A percentile compares a stretch with the other conserved stretches of the same genome.
These are phyloP conservation scores for Plasmodium adleri DNA, from an alignment of 169 alveolate species.

Conservation along the genomic window DNA sequence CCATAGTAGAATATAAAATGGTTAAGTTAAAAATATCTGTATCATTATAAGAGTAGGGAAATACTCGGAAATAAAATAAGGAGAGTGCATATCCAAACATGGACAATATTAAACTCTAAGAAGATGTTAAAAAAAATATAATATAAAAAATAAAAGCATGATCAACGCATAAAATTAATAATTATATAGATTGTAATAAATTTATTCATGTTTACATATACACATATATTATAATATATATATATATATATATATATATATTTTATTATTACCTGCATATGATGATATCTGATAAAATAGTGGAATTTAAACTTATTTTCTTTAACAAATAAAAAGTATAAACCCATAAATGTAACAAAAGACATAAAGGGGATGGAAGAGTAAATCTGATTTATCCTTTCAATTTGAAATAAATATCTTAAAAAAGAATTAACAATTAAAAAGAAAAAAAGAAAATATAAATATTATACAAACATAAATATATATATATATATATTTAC, in stretches of 20 bases:
- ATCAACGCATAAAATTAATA: too few species aligned
- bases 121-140: not conserved
- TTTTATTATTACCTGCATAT: slow-evolving; percentile 49
- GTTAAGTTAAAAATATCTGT: slow-evolving; percentile 66
- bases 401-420: slow-evolving; percentile 55
- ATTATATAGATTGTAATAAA: not conserved
- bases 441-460: not conserved
- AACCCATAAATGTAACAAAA: slow-evolving; percentile 67
- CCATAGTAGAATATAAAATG: slow-evolving; percentile 62
- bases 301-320: slow-evolving; percentile 72
- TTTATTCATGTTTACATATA: not conserved
- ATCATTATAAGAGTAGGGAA: slow-evolving; percentile 69
- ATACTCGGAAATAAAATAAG: slow-evolving; percentile 71
- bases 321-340: slow-evolving; percentile 63
- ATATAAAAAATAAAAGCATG: not conserved
- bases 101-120: slow-evolving; percentile 50
- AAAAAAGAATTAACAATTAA: not conserved
- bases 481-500: too few species aligned
- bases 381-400: slow-evolving; percentile 45
- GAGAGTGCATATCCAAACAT: slow-evolving; percentile 75
- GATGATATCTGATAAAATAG: slow-evolving; percentile 61
- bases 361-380: slow-evolving; percentile 68
- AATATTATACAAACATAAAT: not conserved
- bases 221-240: not conserved
- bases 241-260: not conserved